These are phyloP conservation scores for Picochlorum sp. DNA, from an alignment of 139 green algal species.

Conservation along the genomic window DNA sequence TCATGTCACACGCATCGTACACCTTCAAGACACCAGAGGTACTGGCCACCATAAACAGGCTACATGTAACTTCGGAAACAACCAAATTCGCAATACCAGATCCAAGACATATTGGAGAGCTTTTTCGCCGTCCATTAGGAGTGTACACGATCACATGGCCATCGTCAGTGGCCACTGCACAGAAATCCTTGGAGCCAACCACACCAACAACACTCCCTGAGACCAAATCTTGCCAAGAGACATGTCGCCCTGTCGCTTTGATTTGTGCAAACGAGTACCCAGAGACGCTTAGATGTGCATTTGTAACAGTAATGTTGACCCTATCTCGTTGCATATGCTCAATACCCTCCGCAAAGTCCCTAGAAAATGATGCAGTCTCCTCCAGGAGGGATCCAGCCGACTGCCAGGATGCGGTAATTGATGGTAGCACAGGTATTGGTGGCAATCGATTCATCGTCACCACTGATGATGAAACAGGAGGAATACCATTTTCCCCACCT, in stretches of 20 bases:
- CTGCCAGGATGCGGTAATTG: neutral
- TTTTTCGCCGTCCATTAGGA: slow-evolving; percentile 37
- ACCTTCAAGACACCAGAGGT: slow-evolving; percentile 25
- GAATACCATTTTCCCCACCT: neutral
- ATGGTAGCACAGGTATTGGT: neutral
- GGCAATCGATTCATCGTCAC: neutral
- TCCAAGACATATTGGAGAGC: slow-evolving; percentile 45
- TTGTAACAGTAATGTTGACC: neutral
- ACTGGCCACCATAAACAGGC: slow-evolving; percentile 34
- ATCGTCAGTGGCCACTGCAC: slow-evolving; percentile 25
- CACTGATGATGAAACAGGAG: too few species aligned
- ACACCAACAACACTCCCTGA: slow-evolving; percentile 23
- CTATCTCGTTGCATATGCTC: neutral
- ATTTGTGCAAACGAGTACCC: neutral
- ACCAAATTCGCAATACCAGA: slow-evolving; percentile 20
- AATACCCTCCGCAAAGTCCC: slow-evolving; percentile 1
- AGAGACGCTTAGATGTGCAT: neutral
- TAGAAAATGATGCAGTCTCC: neutral
- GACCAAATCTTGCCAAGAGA: slow-evolving; percentile 43
- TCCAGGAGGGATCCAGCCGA: neutral
- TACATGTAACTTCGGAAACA: slow-evolving; percentile 18
- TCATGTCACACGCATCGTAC: slow-evolving; percentile 20
- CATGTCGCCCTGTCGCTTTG: neutral
- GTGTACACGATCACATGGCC: slow-evolving; percentile 38
- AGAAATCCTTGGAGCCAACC: slow-evolving; percentile 40